phyloP scores from a whole-genome alignment of 352 stramenopile species.

The Phytopythium litorale region DNA sequence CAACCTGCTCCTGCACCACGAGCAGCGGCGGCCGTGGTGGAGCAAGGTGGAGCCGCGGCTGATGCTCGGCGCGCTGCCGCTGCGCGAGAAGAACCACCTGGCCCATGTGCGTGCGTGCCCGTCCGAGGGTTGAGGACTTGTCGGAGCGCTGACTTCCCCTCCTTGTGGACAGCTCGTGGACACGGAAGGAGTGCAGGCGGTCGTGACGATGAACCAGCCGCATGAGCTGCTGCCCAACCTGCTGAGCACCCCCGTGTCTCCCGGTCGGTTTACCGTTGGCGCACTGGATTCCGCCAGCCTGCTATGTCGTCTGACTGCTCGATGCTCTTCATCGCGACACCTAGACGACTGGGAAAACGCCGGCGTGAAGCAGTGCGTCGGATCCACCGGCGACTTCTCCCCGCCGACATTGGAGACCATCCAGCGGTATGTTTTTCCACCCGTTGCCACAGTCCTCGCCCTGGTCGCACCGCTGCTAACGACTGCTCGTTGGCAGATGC shows the following conservation, averaged over 20 bases:
- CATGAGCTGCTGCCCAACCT: constrained; percentile 64
- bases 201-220: constrained; percentile 81
- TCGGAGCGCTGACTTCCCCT: background rate
- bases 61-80: constrained; percentile 64
- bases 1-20: constrained; percentile 52
- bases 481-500: constrained; percentile 23
- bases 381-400: constrained; percentile 61
- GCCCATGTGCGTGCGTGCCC: constrained; percentile 15
- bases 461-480: background rate
- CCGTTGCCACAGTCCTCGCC: background rate
- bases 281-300: no score
- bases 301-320: background rate
- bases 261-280: constrained; percentile 18
- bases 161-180: constrained; percentile 33
- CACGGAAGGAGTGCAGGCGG: constrained; percentile 47
- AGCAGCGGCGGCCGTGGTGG: constrained; percentile 64
- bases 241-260: constrained; percentile 52
- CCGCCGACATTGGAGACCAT: constrained; percentile 65
- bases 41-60: constrained; percentile 56
- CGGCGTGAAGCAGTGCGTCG: constrained; percentile 56
- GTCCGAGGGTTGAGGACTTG: background rate
- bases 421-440: constrained; percentile 15
- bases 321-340: background rate
- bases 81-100: constrained; percentile 56
- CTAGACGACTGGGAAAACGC: constrained; percentile 50